Evolutionary conservation across 805 yeast species (phyloP).

Genomic region (Lipomyces starkeyi): DNA sequence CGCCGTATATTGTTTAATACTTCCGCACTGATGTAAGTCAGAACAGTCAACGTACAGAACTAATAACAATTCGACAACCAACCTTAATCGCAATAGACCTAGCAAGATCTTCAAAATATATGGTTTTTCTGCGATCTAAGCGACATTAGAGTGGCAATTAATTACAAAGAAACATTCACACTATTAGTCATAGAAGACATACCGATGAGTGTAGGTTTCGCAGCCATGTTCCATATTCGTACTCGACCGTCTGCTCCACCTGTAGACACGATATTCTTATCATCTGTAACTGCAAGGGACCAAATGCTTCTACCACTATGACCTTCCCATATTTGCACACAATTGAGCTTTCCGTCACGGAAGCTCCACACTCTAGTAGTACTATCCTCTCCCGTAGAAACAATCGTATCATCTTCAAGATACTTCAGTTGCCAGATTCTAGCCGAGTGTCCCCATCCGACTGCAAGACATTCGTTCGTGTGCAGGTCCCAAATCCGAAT

Average conservation of each 20-base stretch:
- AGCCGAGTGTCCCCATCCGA: constrained; percentile 97
- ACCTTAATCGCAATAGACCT: background rate
- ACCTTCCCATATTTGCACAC: constrained; percentile 60
- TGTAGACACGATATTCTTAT: constrained; percentile 63
- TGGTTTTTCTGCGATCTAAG: constrained; percentile 6
- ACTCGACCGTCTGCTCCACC: constrained; percentile 95
- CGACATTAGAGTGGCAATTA: background rate
- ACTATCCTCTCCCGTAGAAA: constrained; percentile 87
- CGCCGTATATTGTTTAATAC: constrained; percentile 25
- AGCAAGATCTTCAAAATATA: constrained; percentile 41
- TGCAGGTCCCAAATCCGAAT: constrained; percentile 73
- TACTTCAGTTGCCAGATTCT: constrained; percentile 87
- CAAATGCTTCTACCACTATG: constrained; percentile 89
- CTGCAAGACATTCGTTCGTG: constrained; percentile 64
- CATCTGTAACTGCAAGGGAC: constrained; percentile 65
- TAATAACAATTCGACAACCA: background rate
- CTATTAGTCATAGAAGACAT: background rate
- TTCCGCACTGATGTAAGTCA: constrained; percentile 17
- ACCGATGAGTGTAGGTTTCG: constrained; percentile 16
- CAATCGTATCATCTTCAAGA: constrained; percentile 49
- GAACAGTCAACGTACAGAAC: background rate
- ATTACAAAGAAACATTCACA: background rate
- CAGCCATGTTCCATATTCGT: constrained; percentile 55
- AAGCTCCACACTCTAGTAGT: constrained; percentile 80
- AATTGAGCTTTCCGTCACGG: constrained; percentile 47